These are phyloP conservation scores for Pythium grandisporangium DNA, from an alignment of 352 stramenopile species.

Conservation along the genomic window DNA sequence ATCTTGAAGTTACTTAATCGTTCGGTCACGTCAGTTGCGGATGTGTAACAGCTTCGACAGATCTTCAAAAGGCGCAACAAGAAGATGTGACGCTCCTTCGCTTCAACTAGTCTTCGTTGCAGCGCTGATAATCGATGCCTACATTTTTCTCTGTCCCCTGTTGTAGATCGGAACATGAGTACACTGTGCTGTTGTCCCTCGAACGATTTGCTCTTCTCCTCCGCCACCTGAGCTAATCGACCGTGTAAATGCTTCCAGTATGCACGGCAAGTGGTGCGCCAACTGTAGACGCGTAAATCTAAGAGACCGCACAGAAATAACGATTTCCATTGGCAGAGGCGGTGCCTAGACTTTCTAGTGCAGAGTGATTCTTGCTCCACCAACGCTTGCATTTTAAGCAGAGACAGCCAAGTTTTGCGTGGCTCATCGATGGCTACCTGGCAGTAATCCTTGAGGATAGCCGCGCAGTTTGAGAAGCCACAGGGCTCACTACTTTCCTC, in stretches of 20 bases:
- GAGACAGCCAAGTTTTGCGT: conserved; percentile 4
- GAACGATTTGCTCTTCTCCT: conserved; percentile 8
- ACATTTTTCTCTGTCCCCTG: conserved; percentile 14
- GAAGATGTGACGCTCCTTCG: conserved; percentile 8
- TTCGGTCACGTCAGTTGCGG: conserved; percentile 7
- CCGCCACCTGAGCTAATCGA: neutral
- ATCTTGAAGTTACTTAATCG: conserved; percentile 25
- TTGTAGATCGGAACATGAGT: conserved; percentile 2
- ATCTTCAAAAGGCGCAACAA: conserved; percentile 14
- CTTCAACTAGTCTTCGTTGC: conserved; percentile 10
- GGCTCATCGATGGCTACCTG: conserved; percentile 1
- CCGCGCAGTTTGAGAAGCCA: no score
- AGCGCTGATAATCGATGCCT: conserved; percentile 8
- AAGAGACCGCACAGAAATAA: conserved; percentile 14
- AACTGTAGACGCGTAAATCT: conserved; percentile 4
- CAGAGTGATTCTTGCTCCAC: conserved; percentile 3
- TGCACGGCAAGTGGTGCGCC: neutral
- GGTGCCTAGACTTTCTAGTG: conserved; percentile 1
- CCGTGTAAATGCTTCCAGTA: conserved; percentile 6
- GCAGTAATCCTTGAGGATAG: conserved; percentile 11
- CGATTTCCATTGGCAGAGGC: conserved; percentile 12
- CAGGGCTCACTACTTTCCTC: no score
- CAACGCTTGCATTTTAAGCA: conserved; percentile 3
- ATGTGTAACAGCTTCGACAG: conserved; percentile 16
- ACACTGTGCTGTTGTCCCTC: conserved; percentile 2